Evolutionary conservation across 192 early-diverging fungal species (phyloP), one percentile per base, ranked within the genome.

Genomic region (Coemansia sp.): DNA sequence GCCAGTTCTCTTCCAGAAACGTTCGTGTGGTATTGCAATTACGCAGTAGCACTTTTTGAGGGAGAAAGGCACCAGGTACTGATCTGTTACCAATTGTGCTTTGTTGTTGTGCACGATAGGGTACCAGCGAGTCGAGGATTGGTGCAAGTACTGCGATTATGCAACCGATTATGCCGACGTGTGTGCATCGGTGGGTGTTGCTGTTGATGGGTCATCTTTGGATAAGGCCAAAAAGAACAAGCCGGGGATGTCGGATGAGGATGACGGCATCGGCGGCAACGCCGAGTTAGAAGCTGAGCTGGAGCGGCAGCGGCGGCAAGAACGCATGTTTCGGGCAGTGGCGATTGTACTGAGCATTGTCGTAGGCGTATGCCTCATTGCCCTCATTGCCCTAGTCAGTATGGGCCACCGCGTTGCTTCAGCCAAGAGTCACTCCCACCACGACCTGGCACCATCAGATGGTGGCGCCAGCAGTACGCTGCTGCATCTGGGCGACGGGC

Each of bases 41-140:
- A n/a, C n/a, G n/a, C n/a, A n/a, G n/a, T n/a, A n/a, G n/a, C n/a
- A n/a, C n/a, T n/a, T n/a, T n/a, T n/a, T n/a, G n/a, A n/a, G n/a
- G n/a, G n/a, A n/a, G n/a, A n/a, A n/a, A n/a, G n/a, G n/a, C n/a
- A n/a, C n/a, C n/a, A n/a, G n/a, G n/a, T n/a, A n/a, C n/a, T n/a
- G n/a, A n/a, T n/a, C n/a, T n/a, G n/a, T n/a, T 20, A 14, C 19
- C 21, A 16, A 23, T 10, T 28, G 2, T 20, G 13, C 30, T 27
- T 38, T 44, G 10, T 26, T 37, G 14, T 11, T 31, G 13, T 34
- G n/a, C 33, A 32, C 7, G 16, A 13, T 74, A 65, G 58, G 65
- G 8, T 67, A 56, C 16, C 64, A 75, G 48, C 55, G 64, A 7
- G 71, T 67, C n/a, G 71, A 73, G 19, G 69, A 73, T 32, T 73